These are phyloP conservation scores for Tetrapisispora fleetii DNA, from an alignment of 805 yeast genomes.

Conservation along the genomic window DNA sequence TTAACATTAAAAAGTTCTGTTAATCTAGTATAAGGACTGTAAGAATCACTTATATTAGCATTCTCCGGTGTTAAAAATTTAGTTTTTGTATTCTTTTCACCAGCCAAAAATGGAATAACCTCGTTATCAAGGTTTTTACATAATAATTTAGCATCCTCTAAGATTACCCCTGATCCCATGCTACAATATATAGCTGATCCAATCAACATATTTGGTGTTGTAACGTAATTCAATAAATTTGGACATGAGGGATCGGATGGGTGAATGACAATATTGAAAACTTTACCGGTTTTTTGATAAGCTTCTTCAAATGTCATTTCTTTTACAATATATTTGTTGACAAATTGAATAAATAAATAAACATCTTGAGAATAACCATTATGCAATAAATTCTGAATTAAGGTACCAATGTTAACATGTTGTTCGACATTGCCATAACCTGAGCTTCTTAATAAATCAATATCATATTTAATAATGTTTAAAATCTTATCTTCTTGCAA, in stretches of 20 bases:
- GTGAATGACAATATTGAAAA: constrained; percentile 76
- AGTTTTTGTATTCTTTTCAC: constrained; percentile 23
- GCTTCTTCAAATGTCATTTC: constrained; percentile 92
- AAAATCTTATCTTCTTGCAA: constrained; percentile 32
- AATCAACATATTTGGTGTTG: constrained; percentile 85
- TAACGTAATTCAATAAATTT: constrained; percentile 70
- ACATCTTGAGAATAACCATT: constrained; percentile 86
- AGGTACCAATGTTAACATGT: constrained; percentile 42
- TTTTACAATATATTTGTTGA: constrained; percentile 55
- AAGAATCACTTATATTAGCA: constrained; percentile 35
- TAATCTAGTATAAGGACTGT: constrained; percentile 74
- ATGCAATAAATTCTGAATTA: constrained; percentile 63
- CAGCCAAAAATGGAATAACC: constrained; percentile 44
- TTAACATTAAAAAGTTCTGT: constrained; percentile 93
- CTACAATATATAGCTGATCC: constrained; percentile 87
- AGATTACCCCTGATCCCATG: constrained; percentile 59
- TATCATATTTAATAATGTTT: constrained; percentile 45
- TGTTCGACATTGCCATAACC: constrained; percentile 31
- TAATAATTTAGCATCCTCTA: constrained; percentile 44
- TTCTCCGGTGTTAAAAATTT: constrained; percentile 38
- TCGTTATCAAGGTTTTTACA: constrained; percentile 57
- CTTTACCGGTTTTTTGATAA: constrained; percentile 63
- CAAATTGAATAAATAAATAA: constrained; percentile 67
- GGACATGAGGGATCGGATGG: constrained; percentile 59
- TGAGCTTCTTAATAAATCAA: constrained; percentile 45